Evolutionary conservation across 1,139 yeast genomes (phyloP), one percentile per base, ranked within the genome.

Genomic region (Blastobotrys buckinghamii): DNA sequence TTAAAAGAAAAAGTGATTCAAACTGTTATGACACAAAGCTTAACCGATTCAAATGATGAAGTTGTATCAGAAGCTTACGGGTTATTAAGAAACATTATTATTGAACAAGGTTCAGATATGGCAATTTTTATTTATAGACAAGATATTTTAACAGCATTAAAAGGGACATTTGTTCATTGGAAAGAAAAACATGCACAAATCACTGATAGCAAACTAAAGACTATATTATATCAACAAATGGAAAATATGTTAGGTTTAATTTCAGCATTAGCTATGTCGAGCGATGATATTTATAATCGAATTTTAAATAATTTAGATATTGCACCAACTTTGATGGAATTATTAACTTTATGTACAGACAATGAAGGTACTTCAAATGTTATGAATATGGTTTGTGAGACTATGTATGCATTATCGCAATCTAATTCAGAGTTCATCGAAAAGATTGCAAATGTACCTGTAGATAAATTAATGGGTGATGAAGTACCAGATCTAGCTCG

Each of bases 101-200:
- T 87, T 45, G 95, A 88, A 62, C 95, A 88, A 67, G 97, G 96
- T n/a, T 82, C 87, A 58, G 95, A 87, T 54, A 77, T 87, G 27
- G 79, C 89, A 35, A 76, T 78, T 29, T 79, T 78, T 63, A 66
- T 85, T 50, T 84, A 95, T 86, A 77, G 97, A 64, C 80, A 81
- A 26, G 81, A 84, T 52, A 78, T 92, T 44, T 81, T 95, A 83
- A 71, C 76, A 0, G 67, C 77, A 17, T 71, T 89, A 35, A 76
- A 74, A 44, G 59, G 63, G 6, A 77, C 81, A 1, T 66, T 84
- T 42, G 62, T 34, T 8, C 36, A 44, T 17, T 29, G 42, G 20
- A 33, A 29, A 22, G 40, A 13, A 6, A 42, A 42, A 24, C 24
- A 17, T 13, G 42, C 19, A 7, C n/a, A 10, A 12, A 16, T 16